A percentile compares a stretch with the other conserved stretches of the same genome.
These are phyloP conservation scores for Persicaria tinctoria DNA, from an alignment of 148 eudicot genomes.

Conservation along the genomic window DNA sequence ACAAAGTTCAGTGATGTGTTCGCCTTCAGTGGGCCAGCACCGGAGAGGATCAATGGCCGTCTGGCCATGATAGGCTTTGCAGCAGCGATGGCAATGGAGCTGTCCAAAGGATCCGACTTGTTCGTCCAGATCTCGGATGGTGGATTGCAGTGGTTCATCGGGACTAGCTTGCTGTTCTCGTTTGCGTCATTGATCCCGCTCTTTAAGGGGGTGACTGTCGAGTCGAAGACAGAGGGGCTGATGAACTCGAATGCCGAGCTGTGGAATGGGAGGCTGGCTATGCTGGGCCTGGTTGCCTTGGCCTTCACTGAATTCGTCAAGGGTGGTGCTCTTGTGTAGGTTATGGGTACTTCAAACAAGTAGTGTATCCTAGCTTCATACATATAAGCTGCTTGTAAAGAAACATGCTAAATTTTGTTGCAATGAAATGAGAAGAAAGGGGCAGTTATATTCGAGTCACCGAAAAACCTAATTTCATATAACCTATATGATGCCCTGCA, in stretches of 20 bases:
- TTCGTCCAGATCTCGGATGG: conserved; percentile 59
- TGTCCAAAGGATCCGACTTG: conserved; percentile 52
- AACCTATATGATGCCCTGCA: too few relatives aligned
- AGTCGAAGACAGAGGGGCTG: conserved; percentile 30
- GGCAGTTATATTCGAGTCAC: neutral
- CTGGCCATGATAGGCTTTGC: conserved; percentile 85
- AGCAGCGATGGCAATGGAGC: conserved; percentile 62
- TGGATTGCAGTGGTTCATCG: conserved; percentile 63
- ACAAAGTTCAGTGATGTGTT: conserved; percentile 57
- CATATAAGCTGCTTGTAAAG: neutral
- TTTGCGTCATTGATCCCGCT: conserved; percentile 58
- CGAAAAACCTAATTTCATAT: too few relatives aligned
- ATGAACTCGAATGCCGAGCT: conserved; percentile 72
- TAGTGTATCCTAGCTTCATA: neutral
- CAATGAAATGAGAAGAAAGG: neutral
- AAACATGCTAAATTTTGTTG: conserved; percentile 1
- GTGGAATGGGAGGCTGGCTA: conserved; percentile 79
- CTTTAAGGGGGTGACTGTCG: conserved; percentile 43
- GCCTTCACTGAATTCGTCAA: conserved; percentile 63
- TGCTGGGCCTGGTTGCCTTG: conserved; percentile 77
- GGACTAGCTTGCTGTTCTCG: conserved; percentile 44
- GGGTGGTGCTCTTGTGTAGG: conserved; percentile 63
- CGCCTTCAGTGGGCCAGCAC: conserved; percentile 81
- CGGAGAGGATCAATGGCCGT: conserved; percentile 87
- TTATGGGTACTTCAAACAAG: neutral